Percentiles rank a stretch among this genome's conserved stretches.
Conservation (phyloP, 1,139 yeast species). For the Yamadazyma taylorii region DNA sequence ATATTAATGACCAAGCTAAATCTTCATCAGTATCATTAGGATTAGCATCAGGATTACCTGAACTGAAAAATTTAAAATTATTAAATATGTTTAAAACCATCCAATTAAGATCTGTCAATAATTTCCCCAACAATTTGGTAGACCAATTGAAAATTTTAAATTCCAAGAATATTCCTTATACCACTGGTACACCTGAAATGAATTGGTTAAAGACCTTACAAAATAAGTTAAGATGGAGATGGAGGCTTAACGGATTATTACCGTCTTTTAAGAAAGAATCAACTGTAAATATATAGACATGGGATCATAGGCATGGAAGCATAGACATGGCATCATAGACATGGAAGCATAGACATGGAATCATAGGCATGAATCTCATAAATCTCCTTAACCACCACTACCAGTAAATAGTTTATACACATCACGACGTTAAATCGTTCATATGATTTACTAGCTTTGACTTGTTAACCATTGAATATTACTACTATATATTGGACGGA, state of each 20-base stretch:
- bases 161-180: constrained; percentile 4
- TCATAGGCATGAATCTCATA: no score
- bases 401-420: no score
- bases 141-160: constrained; percentile 25
- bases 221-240: constrained; percentile 32
- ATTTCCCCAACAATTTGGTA: constrained; percentile 25
- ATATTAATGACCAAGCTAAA: neutral
- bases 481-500: no score
- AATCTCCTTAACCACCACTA: no score
- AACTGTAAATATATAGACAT: no score
- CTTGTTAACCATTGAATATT: no score
- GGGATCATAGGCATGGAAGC: no score
- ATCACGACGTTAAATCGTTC: no score
- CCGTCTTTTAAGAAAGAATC: constrained; percentile 14
- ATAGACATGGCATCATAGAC: no score
- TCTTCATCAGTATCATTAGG: neutral
- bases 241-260: constrained; percentile 27
- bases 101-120: constrained; percentile 18
- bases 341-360: no score
- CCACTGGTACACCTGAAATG: constrained; percentile 15
- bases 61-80: constrained; percentile 18
- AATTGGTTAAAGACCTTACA: constrained; percentile 32
- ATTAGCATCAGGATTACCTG: constrained; percentile 3
- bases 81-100: constrained; percentile 25
- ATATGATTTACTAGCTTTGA: no score